phyloP scores from a whole-genome alignment of 805 yeast species.

The Candida sphagnicola region DNA sequence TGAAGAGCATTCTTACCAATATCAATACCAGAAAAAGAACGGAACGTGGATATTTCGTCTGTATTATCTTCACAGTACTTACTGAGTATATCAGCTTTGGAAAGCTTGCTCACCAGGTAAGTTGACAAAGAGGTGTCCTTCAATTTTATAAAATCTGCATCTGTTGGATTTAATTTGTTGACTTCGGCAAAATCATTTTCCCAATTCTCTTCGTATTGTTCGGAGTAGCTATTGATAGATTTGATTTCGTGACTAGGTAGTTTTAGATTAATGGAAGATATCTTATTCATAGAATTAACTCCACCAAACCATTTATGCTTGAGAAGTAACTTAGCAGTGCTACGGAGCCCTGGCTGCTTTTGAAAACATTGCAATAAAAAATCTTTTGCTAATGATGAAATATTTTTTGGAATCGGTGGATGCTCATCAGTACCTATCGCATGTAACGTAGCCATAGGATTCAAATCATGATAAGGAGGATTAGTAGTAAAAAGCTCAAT shows the following conservation, averaged over 20 bases:
- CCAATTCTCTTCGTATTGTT: constrained; percentile 32
- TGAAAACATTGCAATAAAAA: constrained; percentile 68
- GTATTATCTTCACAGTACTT: constrained; percentile 24
- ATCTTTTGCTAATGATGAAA: constrained; percentile 45
- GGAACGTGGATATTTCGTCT: not conserved
- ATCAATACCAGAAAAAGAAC: not conserved
- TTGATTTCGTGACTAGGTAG: constrained; percentile 11
- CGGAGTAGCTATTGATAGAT: constrained; percentile 24
- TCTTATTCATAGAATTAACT: constrained; percentile 4
- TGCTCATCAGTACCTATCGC: constrained; percentile 75
- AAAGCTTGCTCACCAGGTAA: constrained; percentile 5
- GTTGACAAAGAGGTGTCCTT: constrained; percentile 5
- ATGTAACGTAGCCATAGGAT: constrained; percentile 76
- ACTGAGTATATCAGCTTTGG: constrained; percentile 26
- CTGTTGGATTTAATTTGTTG: constrained; percentile 5
- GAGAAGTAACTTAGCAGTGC: constrained; percentile 51
- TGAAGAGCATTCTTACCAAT: not conserved
- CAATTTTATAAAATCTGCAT: constrained; percentile 7
- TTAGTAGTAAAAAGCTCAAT: constrained; percentile 80
- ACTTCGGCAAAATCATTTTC: constrained; percentile 26
- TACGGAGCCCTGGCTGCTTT: constrained; percentile 59
- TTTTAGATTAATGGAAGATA: not conserved
- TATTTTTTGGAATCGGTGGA: constrained; percentile 61
- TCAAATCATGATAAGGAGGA: constrained; percentile 80
- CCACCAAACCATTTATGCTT: constrained; percentile 57